Percentiles rank a stretch among this genome's conserved stretches.
These are phyloP conservation scores for Populus hybrid DNA, from an alignment of 441 rosid genomes.

Conservation along the genomic window DNA sequence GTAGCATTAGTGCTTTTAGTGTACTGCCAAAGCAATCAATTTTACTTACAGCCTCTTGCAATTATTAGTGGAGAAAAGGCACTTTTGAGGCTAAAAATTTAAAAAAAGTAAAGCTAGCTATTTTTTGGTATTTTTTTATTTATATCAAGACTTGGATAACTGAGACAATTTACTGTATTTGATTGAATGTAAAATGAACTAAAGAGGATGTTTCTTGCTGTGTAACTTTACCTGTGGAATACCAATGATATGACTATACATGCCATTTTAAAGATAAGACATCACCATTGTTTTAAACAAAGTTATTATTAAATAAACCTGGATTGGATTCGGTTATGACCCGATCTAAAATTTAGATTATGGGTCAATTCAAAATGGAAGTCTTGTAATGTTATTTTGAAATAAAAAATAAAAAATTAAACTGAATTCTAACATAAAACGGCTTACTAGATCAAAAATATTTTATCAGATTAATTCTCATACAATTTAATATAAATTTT, in stretches of 20 bases:
- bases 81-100: background rate
- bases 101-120: background rate
- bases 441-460: too few species aligned
- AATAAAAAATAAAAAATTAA: too few species aligned
- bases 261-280: background rate
- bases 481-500: too few species aligned
- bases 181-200: slow-evolving; percentile 26
- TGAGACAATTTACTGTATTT: slow-evolving; percentile 13
- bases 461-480: too few species aligned
- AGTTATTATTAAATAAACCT: too few species aligned
- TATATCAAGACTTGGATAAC: background rate
- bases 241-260: background rate
- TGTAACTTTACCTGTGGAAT: slow-evolving; percentile 22
- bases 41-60: background rate
- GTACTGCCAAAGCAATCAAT: slow-evolving; percentile 11
- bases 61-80: background rate
- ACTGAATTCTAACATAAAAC: too few species aligned
- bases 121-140: background rate
- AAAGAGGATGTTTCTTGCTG: slow-evolving; percentile 25
- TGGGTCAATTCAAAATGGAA: too few species aligned
- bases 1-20: background rate
- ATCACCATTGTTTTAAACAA: too few species aligned
- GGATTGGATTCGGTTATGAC: too few species aligned
- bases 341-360: too few species aligned
- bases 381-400: too few species aligned